Evolutionary conservation across 805 yeast genomes (phyloP).

Genomic region (Yamadazyma laniorum): DNA sequence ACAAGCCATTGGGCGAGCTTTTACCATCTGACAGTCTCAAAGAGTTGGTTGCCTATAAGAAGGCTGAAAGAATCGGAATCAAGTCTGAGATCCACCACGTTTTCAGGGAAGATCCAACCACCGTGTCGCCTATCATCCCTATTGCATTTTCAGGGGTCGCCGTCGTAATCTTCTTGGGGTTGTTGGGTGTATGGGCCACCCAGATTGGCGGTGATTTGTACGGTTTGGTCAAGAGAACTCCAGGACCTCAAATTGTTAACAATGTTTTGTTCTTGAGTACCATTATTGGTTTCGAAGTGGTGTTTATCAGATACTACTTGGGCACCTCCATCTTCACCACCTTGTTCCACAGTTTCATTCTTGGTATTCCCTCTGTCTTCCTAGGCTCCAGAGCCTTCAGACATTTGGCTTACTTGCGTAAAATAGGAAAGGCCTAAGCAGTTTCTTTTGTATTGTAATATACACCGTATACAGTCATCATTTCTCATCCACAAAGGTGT

Average conservation of each 20-base stretch:
- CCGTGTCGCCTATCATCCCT: slow-evolving; percentile 53
- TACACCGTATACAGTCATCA: background rate
- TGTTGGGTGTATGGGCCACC: slow-evolving; percentile 45
- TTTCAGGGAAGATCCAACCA: slow-evolving; percentile 54
- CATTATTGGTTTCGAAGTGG: slow-evolving; percentile 49
- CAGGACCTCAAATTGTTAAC: slow-evolving; percentile 32
- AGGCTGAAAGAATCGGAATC: slow-evolving; percentile 42
- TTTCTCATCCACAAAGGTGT: slow-evolving; percentile 34
- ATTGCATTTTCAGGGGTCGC: slow-evolving; percentile 47
- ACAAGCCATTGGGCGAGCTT: slow-evolving; percentile 28
- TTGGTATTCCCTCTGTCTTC: slow-evolving; percentile 54
- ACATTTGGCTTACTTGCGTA: slow-evolving; percentile 35
- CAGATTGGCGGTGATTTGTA: slow-evolving; percentile 20
- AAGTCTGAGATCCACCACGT: slow-evolving; percentile 62
- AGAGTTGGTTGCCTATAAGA: slow-evolving; percentile 22
- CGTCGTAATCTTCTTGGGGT: slow-evolving; percentile 37
- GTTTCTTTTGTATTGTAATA: background rate
- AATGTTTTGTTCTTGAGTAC: slow-evolving; percentile 47
- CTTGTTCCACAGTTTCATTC: slow-evolving; percentile 43
- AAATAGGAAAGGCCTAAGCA: slow-evolving; percentile 26
- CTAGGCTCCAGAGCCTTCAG: slow-evolving; percentile 69
- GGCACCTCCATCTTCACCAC: slow-evolving; percentile 62
- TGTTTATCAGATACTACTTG: slow-evolving; percentile 57
- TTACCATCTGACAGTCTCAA: slow-evolving; percentile 28
- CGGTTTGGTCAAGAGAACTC: slow-evolving; percentile 35